Evolutionary conservation across 805 yeast species (phyloP).

Genomic region (Candida adriatica): DNA sequence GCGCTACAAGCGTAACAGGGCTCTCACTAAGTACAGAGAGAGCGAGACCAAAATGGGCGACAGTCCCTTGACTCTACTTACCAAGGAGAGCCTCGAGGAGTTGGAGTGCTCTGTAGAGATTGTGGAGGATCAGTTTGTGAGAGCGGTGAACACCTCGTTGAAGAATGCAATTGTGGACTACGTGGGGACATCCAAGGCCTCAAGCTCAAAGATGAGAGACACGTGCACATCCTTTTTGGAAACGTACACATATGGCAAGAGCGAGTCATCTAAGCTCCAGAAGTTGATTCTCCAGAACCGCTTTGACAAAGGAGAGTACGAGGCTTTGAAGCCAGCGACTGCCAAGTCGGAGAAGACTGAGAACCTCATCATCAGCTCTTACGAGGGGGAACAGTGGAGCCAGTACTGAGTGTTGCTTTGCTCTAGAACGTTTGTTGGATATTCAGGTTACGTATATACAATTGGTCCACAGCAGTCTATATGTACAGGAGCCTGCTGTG

Average conservation of each 20-base stretch:
- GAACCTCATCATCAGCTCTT: too few relatives aligned
- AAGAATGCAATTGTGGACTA: constrained; percentile 41
- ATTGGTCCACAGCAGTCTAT: too few relatives aligned
- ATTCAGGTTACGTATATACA: too few relatives aligned
- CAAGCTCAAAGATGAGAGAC: constrained; percentile 15
- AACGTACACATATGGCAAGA: constrained; percentile 9
- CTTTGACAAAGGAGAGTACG: too few relatives aligned
- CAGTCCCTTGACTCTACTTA: constrained; percentile 34
- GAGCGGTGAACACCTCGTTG: constrained; percentile 39
- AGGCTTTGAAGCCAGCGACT: too few relatives aligned
- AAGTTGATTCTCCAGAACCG: constrained; percentile 22
- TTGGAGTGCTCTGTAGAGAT: constrained; percentile 43
- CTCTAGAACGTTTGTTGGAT: too few relatives aligned
- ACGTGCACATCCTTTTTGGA: constrained; percentile 18
- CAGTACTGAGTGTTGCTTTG: too few relatives aligned
- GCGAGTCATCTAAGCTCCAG: constrained; percentile 16
- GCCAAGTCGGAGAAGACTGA: too few relatives aligned
- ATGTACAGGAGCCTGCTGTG: too few relatives aligned
- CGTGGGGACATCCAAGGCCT: constrained; percentile 18
- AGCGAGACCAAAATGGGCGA: constrained; percentile 41
- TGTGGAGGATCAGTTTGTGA: constrained; percentile 42
- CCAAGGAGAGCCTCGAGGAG: constrained; percentile 47
- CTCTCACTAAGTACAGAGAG: constrained; percentile 32
- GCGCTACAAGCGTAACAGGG: constrained; percentile 29
- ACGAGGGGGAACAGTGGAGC: too few relatives aligned